A percentile compares a stretch with the other conserved stretches of the same genome.
Evolutionary conservation across 345 rosid genomes (phyloP).

Genomic region (Gossypium anomalum): DNA sequence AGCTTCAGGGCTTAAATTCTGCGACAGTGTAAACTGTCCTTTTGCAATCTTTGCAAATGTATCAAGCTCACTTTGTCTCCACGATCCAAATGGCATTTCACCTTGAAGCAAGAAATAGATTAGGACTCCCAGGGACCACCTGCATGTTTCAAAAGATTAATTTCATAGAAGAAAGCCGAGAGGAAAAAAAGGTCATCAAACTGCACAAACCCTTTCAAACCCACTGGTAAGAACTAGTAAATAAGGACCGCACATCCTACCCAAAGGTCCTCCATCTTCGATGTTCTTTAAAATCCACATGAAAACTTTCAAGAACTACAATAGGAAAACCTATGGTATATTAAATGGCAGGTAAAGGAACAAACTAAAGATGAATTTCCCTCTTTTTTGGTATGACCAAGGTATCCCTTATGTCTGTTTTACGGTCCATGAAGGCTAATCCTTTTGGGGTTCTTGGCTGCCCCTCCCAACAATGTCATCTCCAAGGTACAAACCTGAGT

Average conservation of each 20-base stretch:
- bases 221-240: background rate
- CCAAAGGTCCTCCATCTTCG: background rate
- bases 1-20: constrained; percentile 53
- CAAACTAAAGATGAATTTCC: background rate
- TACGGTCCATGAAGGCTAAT: no score
- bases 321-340: background rate
- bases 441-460: no score
- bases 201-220: background rate
- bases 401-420: no score
- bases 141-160: constrained; percentile 18
- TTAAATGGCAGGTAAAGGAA: constrained; percentile 42
- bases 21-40: constrained; percentile 61
- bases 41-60: constrained; percentile 69
- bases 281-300: background rate
- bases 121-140: constrained; percentile 94
- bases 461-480: no score
- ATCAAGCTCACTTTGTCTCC: constrained; percentile 82
- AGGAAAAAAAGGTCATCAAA: background rate
- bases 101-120: constrained; percentile 73
- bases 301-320: background rate
- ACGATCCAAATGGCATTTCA: constrained; percentile 85
- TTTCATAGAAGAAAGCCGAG: background rate
- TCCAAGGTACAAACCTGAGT: no score
- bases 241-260: background rate
- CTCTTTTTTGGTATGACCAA: no score